phyloP scores from a whole-genome alignment of 345 rosid genomes.

The Brassica carinata region DNA sequence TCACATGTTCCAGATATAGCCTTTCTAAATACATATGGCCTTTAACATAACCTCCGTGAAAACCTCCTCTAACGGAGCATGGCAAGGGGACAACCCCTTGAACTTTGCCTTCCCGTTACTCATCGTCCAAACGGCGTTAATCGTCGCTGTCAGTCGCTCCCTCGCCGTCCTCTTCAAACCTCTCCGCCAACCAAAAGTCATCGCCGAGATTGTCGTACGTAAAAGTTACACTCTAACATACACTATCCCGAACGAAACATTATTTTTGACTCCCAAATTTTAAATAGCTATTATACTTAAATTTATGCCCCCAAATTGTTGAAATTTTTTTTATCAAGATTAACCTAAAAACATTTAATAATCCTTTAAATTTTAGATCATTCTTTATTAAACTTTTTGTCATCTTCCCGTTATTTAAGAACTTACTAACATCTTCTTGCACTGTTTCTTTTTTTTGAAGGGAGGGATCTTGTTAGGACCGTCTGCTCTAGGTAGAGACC shows the following conservation, averaged over 20 bases:
- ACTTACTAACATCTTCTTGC: background rate
- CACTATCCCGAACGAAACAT: background rate
- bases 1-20: conserved; percentile 15
- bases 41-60: conserved; percentile 64
- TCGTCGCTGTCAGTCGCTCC: conserved; percentile 62
- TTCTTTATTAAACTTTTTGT: background rate
- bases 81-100: conserved; percentile 94
- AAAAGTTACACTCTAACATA: background rate
- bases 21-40: conserved; percentile 38
- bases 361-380: background rate
- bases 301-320: background rate
- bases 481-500: conserved; percentile 69
- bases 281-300: no score
- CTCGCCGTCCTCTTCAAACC: conserved; percentile 84
- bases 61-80: conserved; percentile 78
- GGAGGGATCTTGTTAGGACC: conserved; percentile 89
- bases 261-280: background rate
- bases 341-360: background rate
- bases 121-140: conserved; percentile 67
- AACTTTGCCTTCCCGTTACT: conserved; percentile 78
- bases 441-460: conserved; percentile 37
- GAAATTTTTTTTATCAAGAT: background rate
- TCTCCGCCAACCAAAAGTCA: conserved; percentile 91
- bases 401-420: background rate
- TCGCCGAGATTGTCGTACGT: conserved; percentile 82